phyloP scores from a whole-genome alignment of 495 filamentous ascomycete species.

The Filosporella fistucella region DNA sequence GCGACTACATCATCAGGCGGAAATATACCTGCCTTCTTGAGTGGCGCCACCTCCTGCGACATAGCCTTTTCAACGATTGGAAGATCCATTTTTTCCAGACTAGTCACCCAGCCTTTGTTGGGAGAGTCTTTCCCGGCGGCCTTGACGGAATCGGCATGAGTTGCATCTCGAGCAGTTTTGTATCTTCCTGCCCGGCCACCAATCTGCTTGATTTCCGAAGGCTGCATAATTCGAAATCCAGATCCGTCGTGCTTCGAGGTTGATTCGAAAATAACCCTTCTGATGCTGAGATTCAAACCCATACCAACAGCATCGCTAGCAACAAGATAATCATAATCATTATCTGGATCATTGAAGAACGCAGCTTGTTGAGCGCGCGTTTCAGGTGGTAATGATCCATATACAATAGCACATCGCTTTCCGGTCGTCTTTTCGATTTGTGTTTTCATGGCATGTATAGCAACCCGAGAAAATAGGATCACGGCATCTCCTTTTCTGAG shows the following conservation, averaged over 20 bases:
- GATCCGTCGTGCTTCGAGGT: constrained; percentile 59
- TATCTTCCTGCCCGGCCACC: constrained; percentile 90
- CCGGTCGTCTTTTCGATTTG: constrained; percentile 74
- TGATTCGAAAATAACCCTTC: constrained; percentile 83
- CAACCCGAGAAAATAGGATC: constrained; percentile 76
- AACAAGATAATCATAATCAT: constrained; percentile 89
- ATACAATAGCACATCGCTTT: constrained; percentile 82
- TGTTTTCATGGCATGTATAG: constrained; percentile 73
- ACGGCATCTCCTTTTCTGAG: constrained; percentile 89
- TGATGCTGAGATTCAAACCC: constrained; percentile 93
- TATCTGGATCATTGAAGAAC: constrained; percentile 90
- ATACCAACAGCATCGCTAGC: constrained; percentile 97
- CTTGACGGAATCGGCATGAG: constrained; percentile 15
- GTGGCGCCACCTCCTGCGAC: constrained; percentile 52
- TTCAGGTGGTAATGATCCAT: constrained; percentile 88
- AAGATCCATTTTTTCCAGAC: constrained; percentile 68
- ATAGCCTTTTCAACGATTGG: constrained; percentile 57
- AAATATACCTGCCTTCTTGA: constrained; percentile 69
- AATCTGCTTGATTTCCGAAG: constrained; percentile 92
- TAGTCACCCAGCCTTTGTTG: constrained; percentile 72
- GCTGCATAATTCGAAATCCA: constrained; percentile 44
- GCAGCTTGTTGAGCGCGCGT: constrained; percentile 85
- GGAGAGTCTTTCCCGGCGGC: constrained; percentile 12
- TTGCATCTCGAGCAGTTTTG: constrained; percentile 58
- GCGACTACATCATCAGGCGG: constrained; percentile 63